Base-by-base conservation (phyloP, 2,329 filamentous ascomycete species). In the Neurospora sp. region DNA sequence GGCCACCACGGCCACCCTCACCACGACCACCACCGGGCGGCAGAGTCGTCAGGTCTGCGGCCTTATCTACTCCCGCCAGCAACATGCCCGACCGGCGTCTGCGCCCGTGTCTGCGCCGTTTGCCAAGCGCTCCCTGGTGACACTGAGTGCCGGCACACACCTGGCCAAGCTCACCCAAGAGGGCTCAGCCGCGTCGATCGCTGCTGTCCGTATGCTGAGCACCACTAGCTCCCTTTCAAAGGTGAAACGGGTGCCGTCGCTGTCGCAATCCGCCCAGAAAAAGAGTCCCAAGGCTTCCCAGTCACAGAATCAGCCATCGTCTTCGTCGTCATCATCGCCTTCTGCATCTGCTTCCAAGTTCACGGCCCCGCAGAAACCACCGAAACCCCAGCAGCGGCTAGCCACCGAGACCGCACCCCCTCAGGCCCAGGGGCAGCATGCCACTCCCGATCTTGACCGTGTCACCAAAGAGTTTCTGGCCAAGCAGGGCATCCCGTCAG, bases 401-500 rank as follows among this genome's bases (percentile, higher is more conserved):
- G 23, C 70, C 46, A 11, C 67, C 57, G 17, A 67, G 66, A 41
- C 43, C 57, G 68, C 36, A n/a, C 43, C 17, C 12, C 40, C 19
- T 23, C 37, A 41, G 10, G 6, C 52, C 67, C 43, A 36, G 46
- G 68, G 71, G n/a, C 52, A 66, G 33, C 46, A 66, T 39, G 69
- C 40, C 33, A 66, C 79, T 38, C 76, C 77, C 46, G 77, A 82
- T 17, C 82, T 84, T 39, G 78, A 82, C 71, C 81, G 80, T 46
- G 81, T 82, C 71, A 79, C 77, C 69, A 79, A 80, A 69, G 80
- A 80, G 69, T 83, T 86, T 67, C 75, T 84, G 43, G 80, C 79
- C 23, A 80, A 81, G 11, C 78, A 81, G 67, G 82, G 81, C 52
- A 82, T 85, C 39, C 84, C 84, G 0, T 77, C 81, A 1, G 80